These are phyloP conservation scores for Naganishia antarctica DNA, from an alignment of 768 basidiomycete species.

Conservation along the genomic window DNA sequence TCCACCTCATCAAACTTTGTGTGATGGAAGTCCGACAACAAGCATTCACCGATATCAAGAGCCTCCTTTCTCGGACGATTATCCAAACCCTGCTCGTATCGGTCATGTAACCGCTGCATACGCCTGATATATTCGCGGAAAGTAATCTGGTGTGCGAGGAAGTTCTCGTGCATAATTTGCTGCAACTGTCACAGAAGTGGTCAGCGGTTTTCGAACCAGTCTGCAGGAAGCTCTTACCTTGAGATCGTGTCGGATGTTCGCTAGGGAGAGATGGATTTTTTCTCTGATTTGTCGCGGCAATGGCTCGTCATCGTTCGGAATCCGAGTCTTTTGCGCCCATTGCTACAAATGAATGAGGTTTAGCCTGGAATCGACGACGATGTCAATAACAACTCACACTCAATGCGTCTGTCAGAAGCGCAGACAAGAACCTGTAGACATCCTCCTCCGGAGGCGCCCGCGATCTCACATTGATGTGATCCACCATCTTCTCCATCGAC, in stretches of 20 bases:
- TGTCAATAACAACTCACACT: background rate
- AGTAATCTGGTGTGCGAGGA: slow-evolving; percentile 69
- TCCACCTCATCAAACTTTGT: slow-evolving; percentile 96
- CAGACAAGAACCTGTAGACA: slow-evolving; percentile 80
- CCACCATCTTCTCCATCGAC: slow-evolving; percentile 93
- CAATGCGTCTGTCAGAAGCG: slow-evolving; percentile 78
- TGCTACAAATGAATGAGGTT: slow-evolving; percentile 36
- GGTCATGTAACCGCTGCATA: slow-evolving; percentile 88
- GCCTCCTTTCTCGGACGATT: slow-evolving; percentile 75
- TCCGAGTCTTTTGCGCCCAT: slow-evolving; percentile 48
- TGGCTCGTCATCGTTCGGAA: slow-evolving; percentile 48
- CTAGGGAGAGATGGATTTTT: slow-evolving; percentile 40
- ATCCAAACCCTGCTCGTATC: slow-evolving; percentile 78
- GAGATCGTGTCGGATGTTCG: slow-evolving; percentile 38
- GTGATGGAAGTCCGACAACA: slow-evolving; percentile 95
- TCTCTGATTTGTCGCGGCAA: slow-evolving; percentile 24
- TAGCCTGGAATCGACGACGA: slow-evolving; percentile 1
- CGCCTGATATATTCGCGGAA: slow-evolving; percentile 81
- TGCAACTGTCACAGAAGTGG: slow-evolving; percentile 44
- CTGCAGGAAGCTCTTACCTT: slow-evolving; percentile 39
- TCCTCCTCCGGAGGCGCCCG: slow-evolving; percentile 88
- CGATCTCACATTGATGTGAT: slow-evolving; percentile 84
- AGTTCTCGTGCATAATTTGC: slow-evolving; percentile 88
- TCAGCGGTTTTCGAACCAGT: background rate
- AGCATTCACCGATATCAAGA: slow-evolving; percentile 80